Percentiles rank a stretch among this genome's conserved stretches.
These are phyloP conservation scores for Salix brachista DNA, from an alignment of 345 rosid species.

Conservation along the genomic window DNA sequence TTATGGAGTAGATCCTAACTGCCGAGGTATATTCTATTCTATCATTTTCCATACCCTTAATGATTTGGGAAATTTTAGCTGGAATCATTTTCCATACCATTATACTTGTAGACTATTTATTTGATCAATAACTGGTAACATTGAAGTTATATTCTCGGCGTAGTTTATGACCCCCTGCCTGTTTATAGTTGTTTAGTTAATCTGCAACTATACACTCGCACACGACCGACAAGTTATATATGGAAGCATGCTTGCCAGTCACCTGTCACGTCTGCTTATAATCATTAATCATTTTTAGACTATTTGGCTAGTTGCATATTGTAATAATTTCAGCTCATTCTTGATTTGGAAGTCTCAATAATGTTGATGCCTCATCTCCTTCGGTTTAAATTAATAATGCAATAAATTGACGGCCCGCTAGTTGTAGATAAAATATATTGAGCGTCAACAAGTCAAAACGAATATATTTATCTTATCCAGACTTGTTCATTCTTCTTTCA, in stretches of 20 bases:
- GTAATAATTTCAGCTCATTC: conserved; percentile 4
- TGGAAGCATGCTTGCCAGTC: conserved; percentile 14
- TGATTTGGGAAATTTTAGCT: not conserved
- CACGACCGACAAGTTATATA: not conserved
- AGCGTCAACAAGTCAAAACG: not conserved
- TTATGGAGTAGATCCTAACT: conserved; percentile 58
- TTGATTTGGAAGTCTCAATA: conserved; percentile 7
- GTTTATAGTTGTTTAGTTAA: not conserved
- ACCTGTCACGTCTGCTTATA: not conserved
- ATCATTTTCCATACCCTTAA: not conserved
- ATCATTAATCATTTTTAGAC: not conserved
- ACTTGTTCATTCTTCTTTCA: not conserved
- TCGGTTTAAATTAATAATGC: not conserved
- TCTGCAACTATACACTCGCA: not conserved
- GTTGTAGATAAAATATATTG: not conserved
- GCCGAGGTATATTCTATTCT: conserved; percentile 48
- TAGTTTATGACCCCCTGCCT: not conserved
- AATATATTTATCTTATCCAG: conserved; percentile 1
- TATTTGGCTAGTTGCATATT: not conserved
- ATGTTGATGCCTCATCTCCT: conserved; percentile 15
- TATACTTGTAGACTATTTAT: not conserved
- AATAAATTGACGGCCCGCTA: not conserved
- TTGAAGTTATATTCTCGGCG: not conserved
- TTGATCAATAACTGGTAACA: not conserved
- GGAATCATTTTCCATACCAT: not conserved